phyloP scores from a whole-genome alignment of 78 protist genomes.

The Tieghemostelium lacteum region DNA sequence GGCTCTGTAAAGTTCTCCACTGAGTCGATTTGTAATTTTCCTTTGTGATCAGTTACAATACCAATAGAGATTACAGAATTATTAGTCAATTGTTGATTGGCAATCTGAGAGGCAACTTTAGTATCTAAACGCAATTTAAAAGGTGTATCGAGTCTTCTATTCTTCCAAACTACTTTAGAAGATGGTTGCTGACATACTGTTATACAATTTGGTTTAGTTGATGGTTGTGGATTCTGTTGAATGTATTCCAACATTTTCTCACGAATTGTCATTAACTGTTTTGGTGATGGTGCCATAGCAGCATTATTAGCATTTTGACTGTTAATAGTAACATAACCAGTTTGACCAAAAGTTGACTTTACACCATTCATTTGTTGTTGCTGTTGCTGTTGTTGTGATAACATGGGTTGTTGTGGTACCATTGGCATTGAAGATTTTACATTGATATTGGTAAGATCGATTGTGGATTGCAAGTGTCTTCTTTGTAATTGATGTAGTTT shows the following conservation, averaged over 20 bases:
- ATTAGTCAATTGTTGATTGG: not conserved
- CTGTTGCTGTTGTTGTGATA: conserved; percentile 5
- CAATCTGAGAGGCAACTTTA: conserved; percentile 47
- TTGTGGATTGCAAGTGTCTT: not conserved
- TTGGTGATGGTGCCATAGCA: conserved; percentile 64
- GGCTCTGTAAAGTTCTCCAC: conserved; percentile 74
- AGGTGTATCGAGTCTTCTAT: conserved; percentile 68
- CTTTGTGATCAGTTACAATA: conserved; percentile 72
- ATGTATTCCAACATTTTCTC: conserved; percentile 69
- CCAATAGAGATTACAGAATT: conserved; percentile 42
- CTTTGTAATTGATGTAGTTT: not conserved
- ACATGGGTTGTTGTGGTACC: not conserved
- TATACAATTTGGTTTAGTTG: conserved; percentile 50
- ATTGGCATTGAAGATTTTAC: conserved; percentile 1
- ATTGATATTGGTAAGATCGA: conserved; percentile 15
- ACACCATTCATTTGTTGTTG: not conserved
- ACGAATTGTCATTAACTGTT: conserved; percentile 70
- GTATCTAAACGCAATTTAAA: conserved; percentile 48
- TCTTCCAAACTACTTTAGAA: conserved; percentile 67
- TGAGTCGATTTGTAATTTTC: conserved; percentile 64
- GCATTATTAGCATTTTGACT: conserved; percentile 9
- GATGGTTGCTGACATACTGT: conserved; percentile 68
- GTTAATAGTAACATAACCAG: no score
- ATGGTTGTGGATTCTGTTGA: conserved; percentile 61
- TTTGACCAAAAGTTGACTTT: not conserved